Base-by-base conservation (phyloP, 495 filamentous ascomycete species). In the Penicillium cataractarum region DNA sequence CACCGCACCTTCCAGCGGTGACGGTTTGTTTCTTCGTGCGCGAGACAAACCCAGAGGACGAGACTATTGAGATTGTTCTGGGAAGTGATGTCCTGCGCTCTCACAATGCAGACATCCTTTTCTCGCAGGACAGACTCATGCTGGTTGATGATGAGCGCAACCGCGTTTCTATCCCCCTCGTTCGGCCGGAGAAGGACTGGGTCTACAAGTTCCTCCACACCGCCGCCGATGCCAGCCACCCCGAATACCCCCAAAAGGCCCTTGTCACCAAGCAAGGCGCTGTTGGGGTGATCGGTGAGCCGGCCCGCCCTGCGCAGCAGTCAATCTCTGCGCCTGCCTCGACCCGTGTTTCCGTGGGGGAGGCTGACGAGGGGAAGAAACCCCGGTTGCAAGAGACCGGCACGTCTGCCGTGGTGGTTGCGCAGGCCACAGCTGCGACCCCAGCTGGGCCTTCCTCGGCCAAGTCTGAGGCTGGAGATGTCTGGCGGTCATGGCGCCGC, bases 91-190 rank as follows among this genome's bases (percentile, higher is more conserved):
- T 92, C 29, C 81, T 99, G 54, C 87, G 94, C 54, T 82, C 90
- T 31, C 91, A 96, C 73, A 93, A 89, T 69, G 93, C 92, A 24
- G 96, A 99, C 72, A 84, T 99, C 29, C 76, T 97, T 12, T 93
- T 99, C 70, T 97, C 95, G 0, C 90, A 93, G 60, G 96, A 96
- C 64, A 86, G 87, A 60, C 83, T 99, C 72, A 89, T 90, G 0
- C 82, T 98, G 48, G 92, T 92, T 63, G 91, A 94, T 68, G 90
- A 93, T 68, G 90, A 94, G 31, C 84, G 90, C 40, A 91, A 90
- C 72, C 96, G 95, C 64, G 77, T 99, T n/a, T 92, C 89, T 21
- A 87, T 99, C 22, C 95, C 94, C 27, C 88, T 99, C 61, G 93
- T 96, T 51, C 86, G 94, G 42, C 96, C 95, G n/a, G 94, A 97